These are phyloP conservation scores for Plantago elongata DNA, from an alignment of 257 asterid species.

Conservation along the genomic window DNA sequence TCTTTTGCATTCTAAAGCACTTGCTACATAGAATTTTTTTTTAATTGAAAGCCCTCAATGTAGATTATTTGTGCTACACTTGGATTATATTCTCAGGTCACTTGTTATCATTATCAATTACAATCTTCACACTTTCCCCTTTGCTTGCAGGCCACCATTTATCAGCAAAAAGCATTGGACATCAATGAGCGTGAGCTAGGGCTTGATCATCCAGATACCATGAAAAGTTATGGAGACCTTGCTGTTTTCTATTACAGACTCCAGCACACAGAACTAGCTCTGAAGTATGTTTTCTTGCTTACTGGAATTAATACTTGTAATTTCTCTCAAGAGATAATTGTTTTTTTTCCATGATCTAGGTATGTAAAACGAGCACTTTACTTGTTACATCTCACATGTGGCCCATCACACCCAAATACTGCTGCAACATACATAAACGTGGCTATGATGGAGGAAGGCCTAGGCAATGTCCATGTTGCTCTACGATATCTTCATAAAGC, in stretches of 20 bases:
- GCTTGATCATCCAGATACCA: conserved; percentile 95
- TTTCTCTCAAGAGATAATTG: conserved; percentile 15
- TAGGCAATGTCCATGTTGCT: conserved; percentile 91
- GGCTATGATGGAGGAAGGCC: conserved; percentile 97
- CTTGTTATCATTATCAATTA: conserved; percentile 2
- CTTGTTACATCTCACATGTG: conserved; percentile 83
- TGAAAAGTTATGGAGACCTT: conserved; percentile 96
- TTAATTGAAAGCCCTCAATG: conserved; percentile 2
- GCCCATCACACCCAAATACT: conserved; percentile 95
- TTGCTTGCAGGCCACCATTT: conserved; percentile 74
- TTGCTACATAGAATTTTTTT: not conserved
- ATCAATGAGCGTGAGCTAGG: conserved; percentile 88
- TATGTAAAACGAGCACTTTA: conserved; percentile 86
- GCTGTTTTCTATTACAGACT: conserved; percentile 95
- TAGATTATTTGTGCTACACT: conserved; percentile 10
- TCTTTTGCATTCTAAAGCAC: conserved; percentile 16
- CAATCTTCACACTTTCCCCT: conserved; percentile 22
- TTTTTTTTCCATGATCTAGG: conserved; percentile 35
- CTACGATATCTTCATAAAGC: conserved; percentile 94
- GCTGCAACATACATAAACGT: conserved; percentile 96
- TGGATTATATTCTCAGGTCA: not conserved
- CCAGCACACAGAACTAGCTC: conserved; percentile 91
- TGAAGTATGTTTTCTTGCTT: conserved; percentile 50
- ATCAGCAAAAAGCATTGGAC: conserved; percentile 93
- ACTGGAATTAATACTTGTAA: not conserved